Base-by-base conservation (phyloP, 495 filamentous ascomycete species). In the Neurospora intermedia region DNA sequence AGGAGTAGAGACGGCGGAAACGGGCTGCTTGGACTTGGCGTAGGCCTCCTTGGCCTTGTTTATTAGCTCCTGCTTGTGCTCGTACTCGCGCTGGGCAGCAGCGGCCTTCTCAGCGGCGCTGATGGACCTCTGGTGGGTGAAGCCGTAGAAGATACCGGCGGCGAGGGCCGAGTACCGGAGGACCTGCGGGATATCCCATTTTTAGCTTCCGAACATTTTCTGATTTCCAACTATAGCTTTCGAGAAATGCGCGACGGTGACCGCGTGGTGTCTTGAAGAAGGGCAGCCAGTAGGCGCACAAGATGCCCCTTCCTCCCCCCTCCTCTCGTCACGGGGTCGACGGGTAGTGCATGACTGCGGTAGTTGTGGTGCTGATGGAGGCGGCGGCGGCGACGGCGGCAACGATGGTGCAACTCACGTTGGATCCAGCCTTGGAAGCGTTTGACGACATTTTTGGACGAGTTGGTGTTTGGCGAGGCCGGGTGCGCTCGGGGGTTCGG, bases 131-230 rank as follows among this genome's bases (percentile, higher is more conserved):
- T 99, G 96, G 86, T 97, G 94, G 81, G 89, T 92, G 82, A 97
- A 84, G 81, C 96, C 96, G 85, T 98, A 98, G 81, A 96, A 87
- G 78, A 97, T 84, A 82, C 96, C 96, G 78, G 91, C 83, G 77
- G 88, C 90, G 75, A 98, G 91, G 79, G 94, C 94, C 75, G 92
- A 91, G 85, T 94, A 99, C 79, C 96, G 94, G 83, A 98, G 88
- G 82, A 99, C 94, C 96, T 99, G 82, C 72, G 75, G 72, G 72
- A 62, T 66, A 66, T 66, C 54, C 54, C 54, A 66, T 66, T 66
- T 66, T 66, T 66, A 66, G 54, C 54, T 66, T 66, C 54, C 54
- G 54, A 66, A 66, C 54, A 66, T 16, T 66, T 66, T 66, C 54
- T 66, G 27, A 15, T 39, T 40, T n/a, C 71, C 62, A 74, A 69